Evolutionary conservation across 2,329 filamentous ascomycete genomes (phyloP), one percentile per base, ranked within the genome.

Genomic region (Phaeosphaeriaceae sp.): DNA sequence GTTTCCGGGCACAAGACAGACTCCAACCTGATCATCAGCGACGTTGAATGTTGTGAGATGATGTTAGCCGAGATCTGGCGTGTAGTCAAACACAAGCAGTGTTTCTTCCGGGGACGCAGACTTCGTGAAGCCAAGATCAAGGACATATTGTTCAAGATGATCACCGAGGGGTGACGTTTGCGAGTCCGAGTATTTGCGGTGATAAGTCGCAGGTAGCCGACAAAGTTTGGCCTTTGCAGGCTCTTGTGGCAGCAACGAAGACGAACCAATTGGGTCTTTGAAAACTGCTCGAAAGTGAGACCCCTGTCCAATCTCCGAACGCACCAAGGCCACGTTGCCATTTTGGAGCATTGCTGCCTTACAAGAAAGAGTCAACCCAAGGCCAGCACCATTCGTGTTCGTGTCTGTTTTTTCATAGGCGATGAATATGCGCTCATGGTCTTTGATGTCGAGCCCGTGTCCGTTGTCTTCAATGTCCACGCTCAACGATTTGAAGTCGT

Each of bases 381-480:
- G 69, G 0, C 81, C 79, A 25, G 78, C 78, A 2, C 80, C 77
- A 1, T 71, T 73, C 0, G 79, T 76, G 36, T 80, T 71, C 0
- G 61, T 58, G 33, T 76, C 71, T 1, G 76, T 72, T 33, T 82
- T 82, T 42, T 82, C 80, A 20, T 82, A 82, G 0, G 79, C 67
- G 3, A 79, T 70, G 25, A 82, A 83, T 3, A 83, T 80, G 2
- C 78, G 76, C 3, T 68, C 21, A 3, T 78, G 75, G 7, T 81
- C 65, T 2, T 72, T 62, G 1, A 59, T 49, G 1, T 59, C 57
- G n/a, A 82, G 80, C 1, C 80, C 80, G 2, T 74, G 64, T 0
- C 80, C 81, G 1, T 75, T 81, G 45, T 83, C 81, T 44, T 78
- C 63, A 1, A 83, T 58, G 42, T 83, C 80, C n/a, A 81, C 72